Evolutionary conservation across 345 rosid genomes (phyloP), one percentile per base, ranked within the genome.

Genomic region (Odontarrhena argentea): DNA sequence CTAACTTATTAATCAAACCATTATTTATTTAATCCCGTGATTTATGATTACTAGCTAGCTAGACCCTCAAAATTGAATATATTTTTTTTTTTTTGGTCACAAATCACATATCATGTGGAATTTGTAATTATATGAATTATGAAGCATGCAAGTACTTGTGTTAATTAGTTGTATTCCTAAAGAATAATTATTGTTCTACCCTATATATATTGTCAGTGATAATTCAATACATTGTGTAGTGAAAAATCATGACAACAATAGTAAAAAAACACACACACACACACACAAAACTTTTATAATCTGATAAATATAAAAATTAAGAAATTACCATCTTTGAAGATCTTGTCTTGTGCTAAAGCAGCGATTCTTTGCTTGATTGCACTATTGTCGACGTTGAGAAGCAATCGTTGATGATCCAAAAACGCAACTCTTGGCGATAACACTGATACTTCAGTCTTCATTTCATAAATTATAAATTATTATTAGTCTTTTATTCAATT

Each of bases 281-380:
- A 18, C 22, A 13, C 3, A 44, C 2, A 5, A 3, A 9, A 9
- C 26, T 8, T 54, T 2, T 14, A 15, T 8, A 59, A 28, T 18
- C 42, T 32, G 45, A 35, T 18, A 41, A 18, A 18, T 18, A 18
- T 18, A 18, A 18, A 18, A 18, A 18, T 18, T 18, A 18, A 18
- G 22, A 65, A 46, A 76, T 77, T 70, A 88, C 97, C 96, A 48
- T 91, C 97, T 85, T 88, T 88, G 82, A 91, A 91, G 32, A 88
- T 79, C 81, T 86, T 91, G 75, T 91, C 97, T 83, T 91, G 97
- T 2, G 93, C 88, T 69, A 91, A 68, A 57, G 97, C 97, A 47
- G 97, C 97, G 76, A 91, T 88, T 68, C 97, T 73, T 84, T 91
- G 97, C 84, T 91, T 91, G 36, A 91, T 80, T 76, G 96, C 84